phyloP scores from a whole-genome alignment of 202 grass and related monocot species.

The Sporobolus alterniflorus region DNA sequence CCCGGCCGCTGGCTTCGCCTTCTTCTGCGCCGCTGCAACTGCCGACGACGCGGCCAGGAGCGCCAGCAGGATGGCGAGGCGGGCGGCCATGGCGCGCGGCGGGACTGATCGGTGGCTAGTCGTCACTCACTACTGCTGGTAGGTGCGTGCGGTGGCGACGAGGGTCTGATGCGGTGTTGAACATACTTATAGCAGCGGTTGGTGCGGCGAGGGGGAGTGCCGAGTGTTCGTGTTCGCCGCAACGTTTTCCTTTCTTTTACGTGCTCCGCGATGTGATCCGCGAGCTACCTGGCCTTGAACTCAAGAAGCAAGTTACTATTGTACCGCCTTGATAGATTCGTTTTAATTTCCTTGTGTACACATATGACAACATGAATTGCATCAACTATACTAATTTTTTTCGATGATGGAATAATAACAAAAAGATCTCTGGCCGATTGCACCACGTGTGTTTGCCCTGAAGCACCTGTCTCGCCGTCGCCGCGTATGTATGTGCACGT shows the following conservation, averaged over 20 bases:
- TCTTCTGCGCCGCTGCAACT: conserved; percentile 28
- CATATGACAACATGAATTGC: too few species aligned
- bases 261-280: conserved; percentile 38
- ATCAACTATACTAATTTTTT: too few species aligned
- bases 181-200: conserved; percentile 54
- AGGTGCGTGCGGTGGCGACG: conserved; percentile 22
- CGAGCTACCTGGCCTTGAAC: conserved; percentile 22
- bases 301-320: background rate
- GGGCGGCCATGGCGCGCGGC: conserved; percentile 44
- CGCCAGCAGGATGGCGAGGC: conserved; percentile 21
- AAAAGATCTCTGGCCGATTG: too few species aligned
- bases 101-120: too few species aligned
- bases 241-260: background rate
- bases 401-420: too few species aligned
- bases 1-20: background rate
- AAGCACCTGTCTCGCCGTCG: background rate
- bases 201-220: conserved; percentile 6
- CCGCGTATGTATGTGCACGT: background rate
- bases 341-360: too few species aligned
- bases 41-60: conserved; percentile 11
- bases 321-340: too few species aligned
- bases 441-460: background rate
- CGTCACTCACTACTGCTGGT: too few species aligned
- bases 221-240: conserved; percentile 5
- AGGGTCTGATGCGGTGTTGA: conserved; percentile 43